These are phyloP conservation scores for Huntiella bhutanensis DNA, from an alignment of 2,329 filamentous ascomycete genomes.

Conservation along the genomic window DNA sequence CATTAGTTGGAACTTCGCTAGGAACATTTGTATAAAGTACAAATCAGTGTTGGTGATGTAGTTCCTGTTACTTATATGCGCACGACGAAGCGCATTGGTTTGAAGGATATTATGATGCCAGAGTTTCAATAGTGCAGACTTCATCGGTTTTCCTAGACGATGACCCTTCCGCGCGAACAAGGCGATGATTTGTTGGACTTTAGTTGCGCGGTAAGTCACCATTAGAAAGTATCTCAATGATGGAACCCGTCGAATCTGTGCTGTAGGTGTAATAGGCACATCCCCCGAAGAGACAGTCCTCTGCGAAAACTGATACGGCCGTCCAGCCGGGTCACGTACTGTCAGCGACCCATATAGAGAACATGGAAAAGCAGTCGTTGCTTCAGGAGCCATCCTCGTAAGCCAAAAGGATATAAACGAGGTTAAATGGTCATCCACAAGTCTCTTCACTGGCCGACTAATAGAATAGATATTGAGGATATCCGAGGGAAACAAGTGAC, in stretches of 20 bases:
- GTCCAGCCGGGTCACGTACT: constrained; percentile 38
- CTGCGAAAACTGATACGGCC: constrained; percentile 19
- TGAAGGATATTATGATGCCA: constrained; percentile 57
- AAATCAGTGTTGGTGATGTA: constrained; percentile 44
- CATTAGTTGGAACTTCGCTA: constrained; percentile 53
- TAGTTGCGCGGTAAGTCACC: constrained; percentile 37
- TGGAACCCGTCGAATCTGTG: constrained; percentile 32
- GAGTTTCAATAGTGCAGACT: constrained; percentile 37
- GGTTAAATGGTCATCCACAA: constrained; percentile 39
- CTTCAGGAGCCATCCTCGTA: constrained; percentile 31
- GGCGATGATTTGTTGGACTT: constrained; percentile 42
- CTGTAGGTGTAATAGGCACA: not conserved
- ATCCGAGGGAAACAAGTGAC: constrained; percentile 28
- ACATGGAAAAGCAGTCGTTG: constrained; percentile 40
- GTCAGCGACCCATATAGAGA: constrained; percentile 36
- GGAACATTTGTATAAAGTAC: constrained; percentile 41
- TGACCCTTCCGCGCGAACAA: constrained; percentile 39
- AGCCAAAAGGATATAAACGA: constrained; percentile 40
- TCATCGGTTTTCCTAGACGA: constrained; percentile 30
- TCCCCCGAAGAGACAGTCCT: constrained; percentile 11
- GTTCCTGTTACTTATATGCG: constrained; percentile 29
- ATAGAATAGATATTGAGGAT: constrained; percentile 46
- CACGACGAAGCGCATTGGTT: constrained; percentile 34
- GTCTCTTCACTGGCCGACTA: constrained; percentile 40
- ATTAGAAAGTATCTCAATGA: constrained; percentile 50